These are phyloP conservation scores for Ascosphaera aggregata DNA, from an alignment of 2,329 filamentous ascomycete genomes.

Conservation along the genomic window DNA sequence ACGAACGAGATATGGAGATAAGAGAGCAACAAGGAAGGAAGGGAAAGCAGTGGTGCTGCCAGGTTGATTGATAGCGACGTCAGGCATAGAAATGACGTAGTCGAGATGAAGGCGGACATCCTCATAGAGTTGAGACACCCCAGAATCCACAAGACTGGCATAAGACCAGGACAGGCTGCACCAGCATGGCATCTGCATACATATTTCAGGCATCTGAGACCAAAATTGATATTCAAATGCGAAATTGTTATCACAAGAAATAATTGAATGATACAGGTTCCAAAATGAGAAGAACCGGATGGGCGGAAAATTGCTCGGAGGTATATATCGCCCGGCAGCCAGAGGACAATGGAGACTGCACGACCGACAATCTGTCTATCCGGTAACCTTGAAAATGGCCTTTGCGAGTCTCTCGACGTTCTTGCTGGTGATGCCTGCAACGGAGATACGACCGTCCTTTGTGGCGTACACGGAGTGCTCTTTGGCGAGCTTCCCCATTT, in stretches of 20 bases:
- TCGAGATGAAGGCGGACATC: too few species aligned
- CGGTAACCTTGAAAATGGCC: conserved; percentile 27
- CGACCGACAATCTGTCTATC: conserved; percentile 13
- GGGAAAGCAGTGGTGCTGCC: too few species aligned
- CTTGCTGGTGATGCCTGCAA: conserved; percentile 25
- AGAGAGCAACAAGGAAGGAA: neutral
- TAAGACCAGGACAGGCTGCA: too few species aligned
- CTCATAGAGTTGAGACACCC: too few species aligned
- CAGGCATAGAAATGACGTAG: too few species aligned
- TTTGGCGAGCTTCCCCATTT: conserved; percentile 80
- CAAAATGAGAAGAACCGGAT: conserved; percentile 1
- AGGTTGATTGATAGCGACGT: too few species aligned
- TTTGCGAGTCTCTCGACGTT: conserved; percentile 27
- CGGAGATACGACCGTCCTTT: conserved; percentile 37
- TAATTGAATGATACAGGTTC: neutral
- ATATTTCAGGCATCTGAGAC: too few species aligned
- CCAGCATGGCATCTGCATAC: too few species aligned
- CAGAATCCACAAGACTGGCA: too few species aligned
- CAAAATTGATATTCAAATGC: neutral
- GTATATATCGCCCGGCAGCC: neutral
- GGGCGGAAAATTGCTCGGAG: neutral
- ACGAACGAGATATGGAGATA: neutral
- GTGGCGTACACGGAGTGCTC: conserved; percentile 97
- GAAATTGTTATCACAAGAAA: neutral
- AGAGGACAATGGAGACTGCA: too few species aligned